phyloP scores from a whole-genome alignment of 1,139 yeast genomes.

The Meyerozyma sp. region DNA sequence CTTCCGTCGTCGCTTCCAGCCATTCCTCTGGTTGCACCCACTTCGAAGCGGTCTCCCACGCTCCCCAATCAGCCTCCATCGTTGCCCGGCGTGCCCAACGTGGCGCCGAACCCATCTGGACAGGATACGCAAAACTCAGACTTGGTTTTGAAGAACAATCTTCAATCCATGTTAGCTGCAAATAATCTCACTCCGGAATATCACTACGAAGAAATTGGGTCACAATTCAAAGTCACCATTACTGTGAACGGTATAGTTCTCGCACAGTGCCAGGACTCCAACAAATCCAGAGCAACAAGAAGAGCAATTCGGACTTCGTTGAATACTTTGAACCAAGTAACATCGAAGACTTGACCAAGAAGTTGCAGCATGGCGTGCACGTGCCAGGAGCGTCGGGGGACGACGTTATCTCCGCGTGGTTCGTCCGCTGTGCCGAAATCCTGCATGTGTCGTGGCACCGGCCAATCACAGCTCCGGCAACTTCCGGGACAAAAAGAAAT shows the following conservation, averaged over 20 bases:
- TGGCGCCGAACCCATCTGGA: not conserved
- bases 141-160: not conserved
- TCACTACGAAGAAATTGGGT: not conserved
- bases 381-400: no score
- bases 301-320: not conserved
- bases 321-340: not conserved
- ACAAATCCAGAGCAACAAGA: not conserved
- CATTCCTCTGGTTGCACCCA: not conserved
- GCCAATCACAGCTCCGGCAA: slow-evolving; percentile 1
- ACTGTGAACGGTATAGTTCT: not conserved
- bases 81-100: not conserved
- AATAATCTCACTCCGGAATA: not conserved
- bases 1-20: not conserved
- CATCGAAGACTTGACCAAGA: no score
- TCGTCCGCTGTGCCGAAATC: not conserved
- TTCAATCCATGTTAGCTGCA: not conserved
- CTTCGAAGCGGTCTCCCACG: not conserved
- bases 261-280: not conserved
- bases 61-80: not conserved
- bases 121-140: not conserved
- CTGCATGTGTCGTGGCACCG: not conserved
- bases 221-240: not conserved
- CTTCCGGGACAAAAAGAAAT: slow-evolving; percentile 3
- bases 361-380: no score
- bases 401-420: not conserved